A percentile compares a stretch with the other conserved stretches of the same genome.
Evolutionary conservation across 2,329 filamentous ascomycete species (phyloP).

Genomic region (Furcasterigmium furcatum): DNA sequence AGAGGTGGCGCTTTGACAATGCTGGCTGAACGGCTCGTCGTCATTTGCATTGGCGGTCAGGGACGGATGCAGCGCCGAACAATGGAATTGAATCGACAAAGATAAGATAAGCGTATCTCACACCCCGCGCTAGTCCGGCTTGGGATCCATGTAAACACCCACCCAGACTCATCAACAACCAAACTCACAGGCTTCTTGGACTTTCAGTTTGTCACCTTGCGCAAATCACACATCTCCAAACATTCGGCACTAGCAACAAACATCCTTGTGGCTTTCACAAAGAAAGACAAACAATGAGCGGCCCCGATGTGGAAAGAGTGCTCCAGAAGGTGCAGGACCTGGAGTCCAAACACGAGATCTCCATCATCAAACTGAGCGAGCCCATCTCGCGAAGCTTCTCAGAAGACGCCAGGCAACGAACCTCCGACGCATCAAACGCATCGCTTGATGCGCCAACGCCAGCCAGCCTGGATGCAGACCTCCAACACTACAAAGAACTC

Average conservation of each 20-base stretch:
- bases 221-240: no score
- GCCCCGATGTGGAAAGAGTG: slow-evolving; percentile 31
- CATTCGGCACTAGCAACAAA: no score
- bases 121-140: slow-evolving; percentile 8
- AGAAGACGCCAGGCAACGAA: slow-evolving; percentile 44
- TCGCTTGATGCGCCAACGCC: slow-evolving; percentile 68
- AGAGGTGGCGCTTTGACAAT: no score
- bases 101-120: neutral
- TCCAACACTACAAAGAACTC: slow-evolving; percentile 88
- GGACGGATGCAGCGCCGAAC: no score
- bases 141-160: slow-evolving; percentile 10
- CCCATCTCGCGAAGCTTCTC: slow-evolving; percentile 58
- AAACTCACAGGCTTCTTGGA: neutral
- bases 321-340: slow-evolving; percentile 50
- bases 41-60: no score
- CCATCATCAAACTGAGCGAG: slow-evolving; percentile 74
- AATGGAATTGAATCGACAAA: no score
- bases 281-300: slow-evolving; percentile 23
- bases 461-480: slow-evolving; percentile 74
- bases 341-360: slow-evolving; percentile 58
- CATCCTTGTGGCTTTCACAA: no score
- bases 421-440: slow-evolving; percentile 69
- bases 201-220: no score
- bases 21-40: no score
- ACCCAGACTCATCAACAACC: neutral